Evolutionary conservation across 139 green algal species (phyloP), one percentile per base, ranked within the genome.

Genomic region (Asterochloris erici): DNA sequence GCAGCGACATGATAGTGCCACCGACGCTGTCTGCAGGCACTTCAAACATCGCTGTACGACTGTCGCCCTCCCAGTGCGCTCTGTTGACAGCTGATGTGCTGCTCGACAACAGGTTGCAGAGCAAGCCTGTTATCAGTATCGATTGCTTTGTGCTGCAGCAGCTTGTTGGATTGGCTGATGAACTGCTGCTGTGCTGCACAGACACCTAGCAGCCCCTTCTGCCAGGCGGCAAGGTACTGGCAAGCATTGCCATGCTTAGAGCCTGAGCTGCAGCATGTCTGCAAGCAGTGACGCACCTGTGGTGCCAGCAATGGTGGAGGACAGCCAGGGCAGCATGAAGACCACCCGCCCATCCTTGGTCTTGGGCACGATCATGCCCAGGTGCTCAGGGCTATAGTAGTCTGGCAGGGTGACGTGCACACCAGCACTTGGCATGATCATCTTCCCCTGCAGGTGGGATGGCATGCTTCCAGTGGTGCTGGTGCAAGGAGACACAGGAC

Each of bases 361-460:
- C 86, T 99, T 98, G 74, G 97, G 97, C 54, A 99, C 93, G 81
- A 99, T 98, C 83, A 99, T 91, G 61, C 97, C 97, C 13, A 93
- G 87, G 27, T 84, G 63, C 54, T 89, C 78, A 1, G 93, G 91
- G 29, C 89, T 93, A 84, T 98, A 99, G 85, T 96, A 99, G 74
- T 95, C 92, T 16, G 97, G 97, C 82, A 99, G 92, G 12, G 95
- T 97, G 63, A 99, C 87, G 82, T 99, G 97, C 16, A 96, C 91
- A 24, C 97, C 97, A 0, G 88, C 82, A 84, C 86, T 93, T 29
- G 94, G 91, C 77, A 88, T 92, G 66, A 99, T 95, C 79, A 98
- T 95, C 21, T 81, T 82, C 24, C 38, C 38, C 38, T 54, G 38
- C 38, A 54, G 38, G 38, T 2, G 38, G 38, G 38, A 54, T 54